Conservation (phyloP, 345 rosid species). For the Xanthoceras sorbifolium region DNA sequence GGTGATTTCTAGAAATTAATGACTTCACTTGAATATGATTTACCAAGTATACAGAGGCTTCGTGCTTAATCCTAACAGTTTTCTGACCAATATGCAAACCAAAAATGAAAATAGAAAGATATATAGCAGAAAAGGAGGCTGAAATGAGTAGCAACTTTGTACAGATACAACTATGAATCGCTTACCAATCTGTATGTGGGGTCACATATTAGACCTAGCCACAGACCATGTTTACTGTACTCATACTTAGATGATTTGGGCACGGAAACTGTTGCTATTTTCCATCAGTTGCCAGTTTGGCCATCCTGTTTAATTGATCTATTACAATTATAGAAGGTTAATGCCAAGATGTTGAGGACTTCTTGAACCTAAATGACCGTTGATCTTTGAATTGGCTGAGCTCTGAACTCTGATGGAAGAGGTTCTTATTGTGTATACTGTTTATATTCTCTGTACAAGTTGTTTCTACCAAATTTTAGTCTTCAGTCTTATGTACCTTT, state of each 20-base stretch:
- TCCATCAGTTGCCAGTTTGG: not conserved
- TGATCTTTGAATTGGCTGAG: too few relatives aligned
- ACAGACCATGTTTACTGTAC: not conserved
- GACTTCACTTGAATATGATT: not conserved
- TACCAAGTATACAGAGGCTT: not conserved
- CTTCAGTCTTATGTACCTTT: too few relatives aligned
- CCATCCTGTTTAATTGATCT: not conserved
- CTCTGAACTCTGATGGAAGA: too few relatives aligned
- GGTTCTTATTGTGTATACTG: too few relatives aligned
- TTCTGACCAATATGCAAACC: not conserved
- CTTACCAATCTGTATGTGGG: not conserved
- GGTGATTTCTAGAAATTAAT: not conserved
- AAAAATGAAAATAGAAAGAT: conserved; percentile 8
- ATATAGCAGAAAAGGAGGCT: not conserved
- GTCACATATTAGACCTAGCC: not conserved
- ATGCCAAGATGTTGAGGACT: not conserved
- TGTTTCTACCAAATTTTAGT: too few relatives aligned
- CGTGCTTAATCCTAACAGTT: not conserved
- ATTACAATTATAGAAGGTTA: not conserved
- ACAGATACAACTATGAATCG: not conserved
- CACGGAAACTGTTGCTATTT: not conserved
- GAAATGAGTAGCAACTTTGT: not conserved
- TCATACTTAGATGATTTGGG: too few relatives aligned
- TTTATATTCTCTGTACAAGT: too few relatives aligned
- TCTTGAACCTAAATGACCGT: not conserved